Evolutionary conservation across 768 basidiomycete species (phyloP).

Genomic region (Rickenella mellea): DNA sequence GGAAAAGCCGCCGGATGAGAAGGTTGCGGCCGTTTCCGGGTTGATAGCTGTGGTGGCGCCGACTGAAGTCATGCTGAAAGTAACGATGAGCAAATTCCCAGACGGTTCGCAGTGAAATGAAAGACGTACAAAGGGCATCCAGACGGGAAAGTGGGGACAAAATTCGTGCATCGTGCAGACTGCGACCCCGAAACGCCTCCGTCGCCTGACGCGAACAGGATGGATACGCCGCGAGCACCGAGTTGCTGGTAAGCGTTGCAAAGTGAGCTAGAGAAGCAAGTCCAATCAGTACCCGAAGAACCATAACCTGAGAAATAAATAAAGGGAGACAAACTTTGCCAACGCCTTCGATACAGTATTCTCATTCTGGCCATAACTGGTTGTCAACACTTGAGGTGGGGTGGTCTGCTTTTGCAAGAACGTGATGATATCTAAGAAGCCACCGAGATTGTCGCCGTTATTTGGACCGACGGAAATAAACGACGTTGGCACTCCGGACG

Average conservation of each 20-base stretch:
- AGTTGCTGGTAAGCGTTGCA: conserved; percentile 28
- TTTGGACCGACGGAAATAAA: conserved; percentile 25
- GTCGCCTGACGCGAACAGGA: conserved; percentile 29
- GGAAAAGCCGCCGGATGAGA: conserved; percentile 27
- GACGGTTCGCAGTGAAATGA: no score
- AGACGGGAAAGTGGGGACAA: conserved; percentile 25
- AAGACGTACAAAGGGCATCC: conserved; percentile 27
- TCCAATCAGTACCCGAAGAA: background rate
- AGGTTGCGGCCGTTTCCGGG: conserved; percentile 21
- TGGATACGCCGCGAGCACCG: conserved; percentile 25
- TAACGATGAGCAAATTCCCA: no score
- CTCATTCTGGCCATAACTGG: conserved; percentile 25
- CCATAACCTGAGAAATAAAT: background rate
- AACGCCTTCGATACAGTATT: conserved; percentile 10
- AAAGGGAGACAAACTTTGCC: conserved; percentile 15
- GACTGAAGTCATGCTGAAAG: conserved; percentile 25
- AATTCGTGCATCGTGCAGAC: conserved; percentile 16
- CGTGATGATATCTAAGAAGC: conserved; percentile 23
- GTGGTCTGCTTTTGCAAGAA: conserved; percentile 10
- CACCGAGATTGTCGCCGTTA: conserved; percentile 20
- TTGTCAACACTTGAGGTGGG: conserved; percentile 18
- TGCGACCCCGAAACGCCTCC: conserved; percentile 26
- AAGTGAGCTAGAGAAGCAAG: conserved; percentile 12
- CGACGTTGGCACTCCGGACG: conserved; percentile 22
- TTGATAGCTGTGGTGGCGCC: conserved; percentile 20